Percentiles rank a stretch among this genome's conserved stretches.
Evolutionary conservation across 768 basidiomycete genomes (phyloP).

Genomic region (Pulveroboletus frians): DNA sequence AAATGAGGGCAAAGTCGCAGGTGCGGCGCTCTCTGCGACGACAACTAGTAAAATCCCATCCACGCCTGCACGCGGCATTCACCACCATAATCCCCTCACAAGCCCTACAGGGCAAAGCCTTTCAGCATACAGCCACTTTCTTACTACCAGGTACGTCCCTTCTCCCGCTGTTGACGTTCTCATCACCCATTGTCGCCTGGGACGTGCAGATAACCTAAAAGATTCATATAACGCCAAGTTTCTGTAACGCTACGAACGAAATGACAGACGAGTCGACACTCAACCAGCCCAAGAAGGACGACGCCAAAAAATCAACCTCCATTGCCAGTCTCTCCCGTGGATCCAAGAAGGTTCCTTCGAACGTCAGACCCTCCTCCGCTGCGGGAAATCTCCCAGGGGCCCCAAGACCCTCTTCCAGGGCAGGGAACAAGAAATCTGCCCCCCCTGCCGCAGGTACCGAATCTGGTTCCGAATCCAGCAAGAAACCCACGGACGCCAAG

Average conservation of each 20-base stretch:
- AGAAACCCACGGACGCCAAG: slow-evolving; percentile 50
- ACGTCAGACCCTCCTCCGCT: slow-evolving; percentile 38
- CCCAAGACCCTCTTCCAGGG: slow-evolving; percentile 57
- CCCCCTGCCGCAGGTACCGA: slow-evolving; percentile 42
- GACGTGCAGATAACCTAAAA: slow-evolving; percentile 46
- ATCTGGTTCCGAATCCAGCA: slow-evolving; percentile 70
- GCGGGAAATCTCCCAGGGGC: slow-evolving; percentile 40
- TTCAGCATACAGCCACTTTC: slow-evolving; percentile 39
- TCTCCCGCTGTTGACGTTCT: slow-evolving; percentile 6
- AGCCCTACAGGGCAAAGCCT: slow-evolving; percentile 86
- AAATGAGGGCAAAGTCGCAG: slow-evolving; percentile 6
- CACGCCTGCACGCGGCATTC: slow-evolving; percentile 53
- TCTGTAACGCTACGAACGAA: slow-evolving; percentile 64
- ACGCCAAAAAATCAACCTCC: slow-evolving; percentile 52
- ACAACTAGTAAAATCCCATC: slow-evolving; percentile 41
- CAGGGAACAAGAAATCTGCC: slow-evolving; percentile 56
- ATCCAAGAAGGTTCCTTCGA: slow-evolving; percentile 54
- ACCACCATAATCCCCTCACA: slow-evolving; percentile 62
- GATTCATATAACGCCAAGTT: slow-evolving; percentile 34
- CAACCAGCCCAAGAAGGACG: slow-evolving; percentile 59
- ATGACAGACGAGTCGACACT: slow-evolving; percentile 77
- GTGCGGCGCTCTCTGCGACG: slow-evolving; percentile 31
- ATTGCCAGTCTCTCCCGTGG: slow-evolving; percentile 47
- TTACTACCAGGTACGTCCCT: slow-evolving; percentile 42
- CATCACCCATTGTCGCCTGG: slow-evolving; percentile 19